These are phyloP conservation scores for Apiotrichum brassicae DNA, from an alignment of 1,284 basidiomycete genomes.

Conservation along the genomic window DNA sequence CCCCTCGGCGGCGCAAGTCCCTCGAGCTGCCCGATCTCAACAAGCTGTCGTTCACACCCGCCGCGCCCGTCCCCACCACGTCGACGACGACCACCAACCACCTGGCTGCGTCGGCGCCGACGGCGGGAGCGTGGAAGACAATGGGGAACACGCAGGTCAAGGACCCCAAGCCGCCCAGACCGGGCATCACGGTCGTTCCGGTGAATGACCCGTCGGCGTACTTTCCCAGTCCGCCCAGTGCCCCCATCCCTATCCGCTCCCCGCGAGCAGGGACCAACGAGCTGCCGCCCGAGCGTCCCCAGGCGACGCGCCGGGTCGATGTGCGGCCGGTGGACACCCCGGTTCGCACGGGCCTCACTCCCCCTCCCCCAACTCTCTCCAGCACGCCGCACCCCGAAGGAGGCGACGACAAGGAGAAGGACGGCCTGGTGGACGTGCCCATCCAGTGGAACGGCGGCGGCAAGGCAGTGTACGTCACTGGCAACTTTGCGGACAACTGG, in stretches of 20 bases:
- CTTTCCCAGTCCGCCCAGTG: slow-evolving; percentile 9
- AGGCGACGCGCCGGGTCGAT: slow-evolving; percentile 9
- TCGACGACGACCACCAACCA: slow-evolving; percentile 38
- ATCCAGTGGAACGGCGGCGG: slow-evolving; percentile 48
- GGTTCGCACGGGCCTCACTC: slow-evolving; percentile 16
- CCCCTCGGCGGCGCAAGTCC: slow-evolving; percentile 41
- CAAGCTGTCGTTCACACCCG: slow-evolving; percentile 43
- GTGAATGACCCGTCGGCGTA: slow-evolving; percentile 18
- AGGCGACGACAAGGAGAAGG: slow-evolving; percentile 14
- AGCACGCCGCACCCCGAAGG: slow-evolving; percentile 25
- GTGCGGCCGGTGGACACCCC: slow-evolving; percentile 17
- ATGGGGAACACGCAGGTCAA: slow-evolving; percentile 18
- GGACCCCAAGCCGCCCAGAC: neutral
- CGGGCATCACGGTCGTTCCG: slow-evolving; percentile 17
- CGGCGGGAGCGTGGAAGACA: slow-evolving; percentile 22
- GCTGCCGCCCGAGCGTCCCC: slow-evolving; percentile 4
- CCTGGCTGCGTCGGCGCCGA: slow-evolving; percentile 16
- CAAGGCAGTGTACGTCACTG: slow-evolving; percentile 53
- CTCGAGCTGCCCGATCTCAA: slow-evolving; percentile 47
- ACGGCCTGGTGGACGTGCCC: slow-evolving; percentile 39
- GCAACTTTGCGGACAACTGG: slow-evolving; percentile 57
- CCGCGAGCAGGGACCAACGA: slow-evolving; percentile 6
- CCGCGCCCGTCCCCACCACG: slow-evolving; percentile 37
- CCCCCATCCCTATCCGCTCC: slow-evolving; percentile 20
- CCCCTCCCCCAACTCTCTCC: slow-evolving; percentile 27